Conservation (phyloP, 2,329 filamentous ascomycete species). For the Fusarium sambucinum region DNA sequence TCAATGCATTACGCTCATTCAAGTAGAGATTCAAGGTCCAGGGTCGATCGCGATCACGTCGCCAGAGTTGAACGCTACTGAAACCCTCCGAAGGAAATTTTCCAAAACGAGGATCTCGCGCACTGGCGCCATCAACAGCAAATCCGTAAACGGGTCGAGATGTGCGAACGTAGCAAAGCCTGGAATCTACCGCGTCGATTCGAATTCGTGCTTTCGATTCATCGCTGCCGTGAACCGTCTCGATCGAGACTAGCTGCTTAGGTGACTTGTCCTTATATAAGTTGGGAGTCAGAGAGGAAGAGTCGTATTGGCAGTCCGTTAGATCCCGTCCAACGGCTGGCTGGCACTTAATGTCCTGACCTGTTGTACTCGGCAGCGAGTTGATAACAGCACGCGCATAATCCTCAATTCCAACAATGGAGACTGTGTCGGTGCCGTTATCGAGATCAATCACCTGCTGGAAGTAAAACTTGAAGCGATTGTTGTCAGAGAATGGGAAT, state of each 20-base stretch:
- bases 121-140: slow-evolving; percentile 69
- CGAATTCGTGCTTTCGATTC: slow-evolving; percentile 70
- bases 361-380: slow-evolving; percentile 77
- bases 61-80: slow-evolving; percentile 81
- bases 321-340: slow-evolving; percentile 60
- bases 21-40: slow-evolving; percentile 72
- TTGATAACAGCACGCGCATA: slow-evolving; percentile 76
- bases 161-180: slow-evolving; percentile 81
- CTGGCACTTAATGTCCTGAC: slow-evolving; percentile 68
- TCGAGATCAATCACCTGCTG: slow-evolving; percentile 84
- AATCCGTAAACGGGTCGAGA: slow-evolving; percentile 75
- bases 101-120: slow-evolving; percentile 74
- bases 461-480: slow-evolving; percentile 89
- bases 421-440: slow-evolving; percentile 75
- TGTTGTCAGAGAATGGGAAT: slow-evolving; percentile 86
- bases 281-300: slow-evolving; percentile 69
- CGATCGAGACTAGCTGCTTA: slow-evolving; percentile 72
- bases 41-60: slow-evolving; percentile 78
- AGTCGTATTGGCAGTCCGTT: slow-evolving; percentile 77
- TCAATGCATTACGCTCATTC: slow-evolving; percentile 23
- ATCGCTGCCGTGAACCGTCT: slow-evolving; percentile 49
- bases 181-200: slow-evolving; percentile 79
- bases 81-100: slow-evolving; percentile 72
- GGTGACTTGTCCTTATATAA: slow-evolving; percentile 64
- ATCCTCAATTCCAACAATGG: slow-evolving; percentile 74